Base-by-base conservation (phyloP, 345 rosid genomes). In the Hypericum perforatum region DNA sequence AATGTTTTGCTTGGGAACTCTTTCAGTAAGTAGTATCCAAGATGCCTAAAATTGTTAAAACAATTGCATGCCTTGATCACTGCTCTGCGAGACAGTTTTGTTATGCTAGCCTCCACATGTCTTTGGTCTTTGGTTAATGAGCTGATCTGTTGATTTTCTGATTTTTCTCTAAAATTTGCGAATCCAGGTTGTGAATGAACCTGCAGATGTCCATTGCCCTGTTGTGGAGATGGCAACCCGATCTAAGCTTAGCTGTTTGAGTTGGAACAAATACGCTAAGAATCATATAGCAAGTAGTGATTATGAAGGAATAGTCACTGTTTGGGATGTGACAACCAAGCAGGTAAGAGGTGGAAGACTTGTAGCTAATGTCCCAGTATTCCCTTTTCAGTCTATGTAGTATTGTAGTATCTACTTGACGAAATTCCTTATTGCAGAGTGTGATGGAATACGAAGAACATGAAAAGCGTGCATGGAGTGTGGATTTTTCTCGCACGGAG, bases 381-480 rank as follows among this genome's bases (percentile, higher is more conserved):
- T 22, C 2, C 32, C 4, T 22, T 4, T 1, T 22, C 32, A 22
- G 32, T 22, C 4, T 22, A 1, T 22, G 32, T 22, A 22, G 32
- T 4, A 22, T 1, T 22, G 32, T 22, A 22, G 32, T 4, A 22
- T 1, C 32, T 22, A 22, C 32, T 22, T 22, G 32, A 22, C 4
- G 32, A 22, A 22, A 22, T 22, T 22, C 41, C 40, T 52, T 10
- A 10, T 38, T 56, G 45, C 79, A 92, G 96, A 79, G 86, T 77
- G 77, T 92, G 55, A 84, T 88, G 98, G 94, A 88, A 73, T 92
- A 88, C 64, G 98, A 92, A 74, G 98, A 92, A 73, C 98, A 92
- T 67, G 96, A 88, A 62, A 92, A 88, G 61, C 95, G 97, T 41
- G 98, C 96, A 43, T 92, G 98, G 98, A 88, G 98, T 73, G 98